These are phyloP conservation scores for Trichomonas tenax DNA, from an alignment of 208 protist species.

Conservation along the genomic window DNA sequence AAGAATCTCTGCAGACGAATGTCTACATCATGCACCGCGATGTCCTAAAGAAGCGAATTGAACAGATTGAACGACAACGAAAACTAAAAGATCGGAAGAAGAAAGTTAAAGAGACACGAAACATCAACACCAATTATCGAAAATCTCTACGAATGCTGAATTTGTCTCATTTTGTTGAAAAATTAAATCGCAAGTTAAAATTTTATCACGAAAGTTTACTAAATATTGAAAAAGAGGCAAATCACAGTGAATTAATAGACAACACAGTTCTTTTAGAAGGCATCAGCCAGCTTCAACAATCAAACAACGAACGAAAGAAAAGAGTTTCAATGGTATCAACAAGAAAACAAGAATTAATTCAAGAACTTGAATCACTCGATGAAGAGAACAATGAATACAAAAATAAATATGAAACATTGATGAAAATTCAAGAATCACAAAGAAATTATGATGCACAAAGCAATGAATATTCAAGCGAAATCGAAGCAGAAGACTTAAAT, in stretches of 20 bases:
- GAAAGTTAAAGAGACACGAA: not conserved
- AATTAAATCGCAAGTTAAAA: not conserved
- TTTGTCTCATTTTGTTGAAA: not conserved
- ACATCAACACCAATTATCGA: not conserved
- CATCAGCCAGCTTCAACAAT: not conserved
- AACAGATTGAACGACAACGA: not conserved
- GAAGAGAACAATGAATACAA: not conserved
- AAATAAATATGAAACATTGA: not conserved
- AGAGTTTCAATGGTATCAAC: not conserved
- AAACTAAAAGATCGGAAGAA: not conserved
- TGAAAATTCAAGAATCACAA: not conserved
- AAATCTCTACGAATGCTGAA: not conserved
- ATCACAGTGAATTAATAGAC: not conserved
- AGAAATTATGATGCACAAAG: not conserved
- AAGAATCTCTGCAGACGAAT: too few relatives aligned
- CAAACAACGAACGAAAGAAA: not conserved
- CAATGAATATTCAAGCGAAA: not conserved
- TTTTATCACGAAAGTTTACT: too few relatives aligned
- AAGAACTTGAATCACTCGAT: not conserved
- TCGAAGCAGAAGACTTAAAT: not conserved
- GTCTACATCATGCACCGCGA: not conserved
- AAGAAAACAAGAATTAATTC: not conserved
- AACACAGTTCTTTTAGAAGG: not conserved
- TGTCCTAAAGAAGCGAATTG: not conserved
- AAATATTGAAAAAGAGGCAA: not conserved